A percentile compares a stretch with the other conserved stretches of the same genome.
Evolutionary conservation across 1,284 basidiomycete species (phyloP).

Genomic region (Heterobasidion occidentale): DNA sequence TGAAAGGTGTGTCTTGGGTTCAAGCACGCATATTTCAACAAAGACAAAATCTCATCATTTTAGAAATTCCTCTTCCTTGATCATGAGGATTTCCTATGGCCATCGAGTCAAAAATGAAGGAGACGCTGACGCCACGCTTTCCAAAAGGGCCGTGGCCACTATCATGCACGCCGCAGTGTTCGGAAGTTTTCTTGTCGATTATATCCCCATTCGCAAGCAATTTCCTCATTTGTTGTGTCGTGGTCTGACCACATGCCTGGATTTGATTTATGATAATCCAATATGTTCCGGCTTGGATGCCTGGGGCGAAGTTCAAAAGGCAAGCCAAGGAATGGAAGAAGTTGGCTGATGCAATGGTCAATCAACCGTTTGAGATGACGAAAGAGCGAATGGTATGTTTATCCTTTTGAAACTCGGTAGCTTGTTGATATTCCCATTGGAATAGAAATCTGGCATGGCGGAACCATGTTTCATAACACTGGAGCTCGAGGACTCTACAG

Average conservation of each 20-base stretch:
- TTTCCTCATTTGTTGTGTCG: too few relatives aligned
- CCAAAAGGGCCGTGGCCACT: slow-evolving; percentile 46
- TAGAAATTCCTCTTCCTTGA: slow-evolving; percentile 17
- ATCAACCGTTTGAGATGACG: not conserved
- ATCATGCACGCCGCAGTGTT: not conserved
- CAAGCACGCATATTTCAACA: too few relatives aligned
- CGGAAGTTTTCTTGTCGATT: not conserved
- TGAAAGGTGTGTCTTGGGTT: too few relatives aligned
- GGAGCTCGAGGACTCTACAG: not conserved
- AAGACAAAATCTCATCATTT: too few relatives aligned
- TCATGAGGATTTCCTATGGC: slow-evolving; percentile 54
- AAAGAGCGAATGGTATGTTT: not conserved
- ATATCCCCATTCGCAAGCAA: too few relatives aligned
- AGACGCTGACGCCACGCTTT: slow-evolving; percentile 53
- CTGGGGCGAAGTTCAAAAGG: slow-evolving; percentile 18
- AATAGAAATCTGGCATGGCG: not conserved
- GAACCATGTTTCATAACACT: not conserved
- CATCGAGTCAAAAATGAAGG: slow-evolving; percentile 47
- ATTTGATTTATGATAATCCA: slow-evolving; percentile 7
- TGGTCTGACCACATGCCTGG: too few relatives aligned
- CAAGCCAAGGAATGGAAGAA: slow-evolving; percentile 8
- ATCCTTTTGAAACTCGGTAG: not conserved
- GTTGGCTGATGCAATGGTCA: not conserved
- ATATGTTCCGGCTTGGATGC: slow-evolving; percentile 18
- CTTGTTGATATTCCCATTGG: not conserved